These are phyloP conservation scores for Sporisorium sorghi DNA, from an alignment of 1,284 basidiomycete genomes.

Conservation along the genomic window DNA sequence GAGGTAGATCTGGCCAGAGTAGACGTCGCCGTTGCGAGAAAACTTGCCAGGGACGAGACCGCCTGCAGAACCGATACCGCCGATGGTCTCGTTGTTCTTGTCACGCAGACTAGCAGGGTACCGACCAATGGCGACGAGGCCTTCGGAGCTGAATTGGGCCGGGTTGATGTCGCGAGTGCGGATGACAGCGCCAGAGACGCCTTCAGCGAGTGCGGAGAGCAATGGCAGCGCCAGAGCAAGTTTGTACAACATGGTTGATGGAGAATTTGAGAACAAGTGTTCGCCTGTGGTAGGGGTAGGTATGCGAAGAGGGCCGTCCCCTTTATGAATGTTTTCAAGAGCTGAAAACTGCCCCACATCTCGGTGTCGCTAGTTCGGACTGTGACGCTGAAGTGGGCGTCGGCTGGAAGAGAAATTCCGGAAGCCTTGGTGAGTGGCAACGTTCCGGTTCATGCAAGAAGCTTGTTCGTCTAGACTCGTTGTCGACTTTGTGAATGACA, in stretches of 20 bases:
- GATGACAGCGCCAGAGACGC: conserved; percentile 25
- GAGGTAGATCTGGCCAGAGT: conserved; percentile 72
- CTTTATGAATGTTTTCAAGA: background rate
- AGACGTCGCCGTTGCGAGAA: conserved; percentile 53
- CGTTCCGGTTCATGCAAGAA: background rate
- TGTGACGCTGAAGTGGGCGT: background rate
- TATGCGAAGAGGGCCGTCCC: background rate
- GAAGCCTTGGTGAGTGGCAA: background rate
- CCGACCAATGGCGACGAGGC: conserved; percentile 69
- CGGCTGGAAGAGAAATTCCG: background rate
- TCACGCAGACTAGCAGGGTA: conserved; percentile 62
- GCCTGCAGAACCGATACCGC: conserved; percentile 63
- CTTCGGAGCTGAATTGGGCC: conserved; percentile 63
- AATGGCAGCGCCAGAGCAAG: conserved; percentile 21
- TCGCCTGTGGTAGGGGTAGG: background rate
- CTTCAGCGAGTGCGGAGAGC: conserved; percentile 7
- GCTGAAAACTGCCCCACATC: background rate
- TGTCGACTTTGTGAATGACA: background rate
- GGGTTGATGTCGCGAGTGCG: conserved; percentile 29
- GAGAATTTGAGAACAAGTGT: too few relatives aligned
- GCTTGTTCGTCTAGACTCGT: background rate
- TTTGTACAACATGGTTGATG: conserved; percentile 12
- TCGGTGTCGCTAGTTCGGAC: background rate
- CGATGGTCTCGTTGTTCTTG: conserved; percentile 67
- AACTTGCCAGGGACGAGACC: conserved; percentile 40